Base-by-base conservation (phyloP, 441 rosid species). In the Gossypium davidsonii region DNA sequence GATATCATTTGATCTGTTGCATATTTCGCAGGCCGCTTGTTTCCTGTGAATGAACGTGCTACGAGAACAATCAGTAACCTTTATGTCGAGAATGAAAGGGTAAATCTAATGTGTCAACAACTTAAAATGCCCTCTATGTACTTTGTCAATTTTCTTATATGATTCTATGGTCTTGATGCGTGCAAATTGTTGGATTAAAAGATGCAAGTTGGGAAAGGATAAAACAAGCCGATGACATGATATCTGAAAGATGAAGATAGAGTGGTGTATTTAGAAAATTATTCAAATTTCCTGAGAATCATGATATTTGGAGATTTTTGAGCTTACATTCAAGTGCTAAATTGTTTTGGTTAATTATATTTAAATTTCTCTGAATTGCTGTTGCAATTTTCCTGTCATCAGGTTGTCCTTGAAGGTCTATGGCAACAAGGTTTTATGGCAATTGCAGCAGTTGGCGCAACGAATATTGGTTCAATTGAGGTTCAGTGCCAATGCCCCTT, bases 81-180 rank as follows among this genome's bases (percentile, higher is more conserved):
- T 46, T 95, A 90, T 80, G 88, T 93, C 65, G 93, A 91, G 86
- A 95, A 95, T 82, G 98, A 95, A 88, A 90, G 99, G 92, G 96
- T 93, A 92, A 84, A 69, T 70, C 61, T 58, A 7, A 59, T 73
- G 18, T 23, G 12, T 48, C 7, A 44, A 15, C 56, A 34, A 12
- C 55, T 14, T 65, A 21, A 44, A 65, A 65, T 6, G 20, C 34
- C 55, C 20, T 23, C 20, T 26, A 6, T 3, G 1, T 1, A 9
- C 4, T 37, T 62, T 21, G 51, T 49, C 3, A 26, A 20, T 67
- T 44, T 52, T 61, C 72, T 49, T 48, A 6, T 14, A 46, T 7
- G 14, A 23, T 23, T 66, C 28, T 66, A 2, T 15, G 10, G 23
- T 26, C 70, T 67, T 48, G 57, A 46, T 49, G 25, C 28, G 8